Conservation (phyloP, 768 basidiomycete genomes). For the Russula vinacea region DNA sequence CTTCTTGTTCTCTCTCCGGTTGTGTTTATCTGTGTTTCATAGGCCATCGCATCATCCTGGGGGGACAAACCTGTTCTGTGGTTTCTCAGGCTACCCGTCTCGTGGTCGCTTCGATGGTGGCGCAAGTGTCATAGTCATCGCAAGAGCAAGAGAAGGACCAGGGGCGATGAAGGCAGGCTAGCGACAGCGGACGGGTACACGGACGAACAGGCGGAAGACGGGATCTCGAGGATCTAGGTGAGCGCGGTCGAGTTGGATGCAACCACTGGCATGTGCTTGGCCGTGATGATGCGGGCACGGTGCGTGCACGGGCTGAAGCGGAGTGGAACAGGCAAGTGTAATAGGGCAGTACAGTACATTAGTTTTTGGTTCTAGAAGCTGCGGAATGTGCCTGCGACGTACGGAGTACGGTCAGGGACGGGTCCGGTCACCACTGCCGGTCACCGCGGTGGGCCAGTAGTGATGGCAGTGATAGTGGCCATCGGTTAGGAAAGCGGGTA, state of each 20-base stretch:
- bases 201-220: conserved; percentile 35
- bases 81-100: too few relatives aligned
- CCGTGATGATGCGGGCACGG: conserved; percentile 77
- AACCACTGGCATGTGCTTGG: conserved; percentile 74
- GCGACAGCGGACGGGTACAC: conserved; percentile 38
- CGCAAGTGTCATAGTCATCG: too few relatives aligned
- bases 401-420: conserved; percentile 27
- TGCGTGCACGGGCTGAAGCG: conserved; percentile 42
- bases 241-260: conserved; percentile 75
- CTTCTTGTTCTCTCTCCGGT: background rate
- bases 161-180: conserved; percentile 35
- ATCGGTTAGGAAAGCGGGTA: background rate
- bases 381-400: background rate
- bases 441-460: too few relatives aligned
- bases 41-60: too few relatives aligned
- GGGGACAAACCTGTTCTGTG: too few relatives aligned
- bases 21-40: background rate
- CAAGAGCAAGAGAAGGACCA: conserved; percentile 28
- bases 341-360: background rate
- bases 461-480: background rate
- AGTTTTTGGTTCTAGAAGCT: background rate
- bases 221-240: conserved; percentile 86
- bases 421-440: background rate
- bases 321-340: background rate
- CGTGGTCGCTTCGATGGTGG: too few relatives aligned